Evolutionary conservation across 805 yeast species (phyloP), one percentile per base, ranked within the genome.

Genomic region (Yarrowia yakushimensis): DNA sequence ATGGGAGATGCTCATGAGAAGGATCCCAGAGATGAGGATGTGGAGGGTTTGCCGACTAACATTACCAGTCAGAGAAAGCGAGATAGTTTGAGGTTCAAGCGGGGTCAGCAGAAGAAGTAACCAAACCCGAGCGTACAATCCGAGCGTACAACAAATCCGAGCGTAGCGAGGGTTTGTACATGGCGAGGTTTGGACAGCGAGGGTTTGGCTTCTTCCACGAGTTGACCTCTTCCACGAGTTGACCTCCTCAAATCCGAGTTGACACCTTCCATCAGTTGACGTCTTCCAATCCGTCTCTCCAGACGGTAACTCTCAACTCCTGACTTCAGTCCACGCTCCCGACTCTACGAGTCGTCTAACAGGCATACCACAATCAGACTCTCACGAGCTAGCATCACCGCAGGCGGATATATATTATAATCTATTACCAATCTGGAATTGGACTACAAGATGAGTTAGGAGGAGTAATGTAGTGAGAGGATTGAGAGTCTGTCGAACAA

Each of bases 51-150:
- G 27, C 61, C 50, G 11, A 55, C 46, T 5, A 62, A 62, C 20
- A 54, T 54, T 13, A 62, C 64, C 0, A 18, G 55, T 7, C 62
- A 54, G 34, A 10, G 64, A 10, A 62, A 62, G 62, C 22, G 60
- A 42, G 64, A 62, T 27, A 42, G 59, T 33, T 50, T 62, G 63
- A 17, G 61, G 54, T 39, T 62, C 20, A 54, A 52, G 52, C 52
- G 64, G 4, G 60, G 61, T 11, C 62, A 52, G 30, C 50, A 52
- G 30, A 61, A 61, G 28, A 55, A 62, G 37, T 46, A 18, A 9
- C 27, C 27, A 25, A 18, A 6, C n/a, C n/a, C n/a, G n/a, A n/a
- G n/a, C n/a, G n/a, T n/a, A n/a, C n/a, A n/a, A n/a, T n/a, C n/a
- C n/a, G n/a, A n/a, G n/a, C n/a, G n/a, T n/a, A 7, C 7, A 9